Conservation (phyloP, 768 basidiomycete species). For the Termitomyces sp. region DNA sequence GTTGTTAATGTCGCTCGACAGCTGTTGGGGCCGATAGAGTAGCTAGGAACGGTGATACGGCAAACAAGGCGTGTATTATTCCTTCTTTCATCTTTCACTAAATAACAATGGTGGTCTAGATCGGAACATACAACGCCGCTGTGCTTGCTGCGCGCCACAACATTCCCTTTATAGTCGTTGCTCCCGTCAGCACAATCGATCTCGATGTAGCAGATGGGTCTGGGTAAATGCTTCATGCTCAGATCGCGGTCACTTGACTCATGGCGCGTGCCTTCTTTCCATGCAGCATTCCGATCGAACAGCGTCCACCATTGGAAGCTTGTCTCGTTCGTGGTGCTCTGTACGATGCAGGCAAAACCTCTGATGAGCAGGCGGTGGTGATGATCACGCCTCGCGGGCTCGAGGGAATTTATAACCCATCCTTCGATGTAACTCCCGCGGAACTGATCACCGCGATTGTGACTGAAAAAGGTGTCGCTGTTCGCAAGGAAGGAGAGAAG, state of each 20-base stretch:
- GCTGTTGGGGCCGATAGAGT: constrained; percentile 89
- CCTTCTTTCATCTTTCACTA: neutral
- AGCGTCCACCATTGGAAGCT: constrained; percentile 84
- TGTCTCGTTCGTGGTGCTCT: constrained; percentile 83
- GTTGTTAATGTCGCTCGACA: constrained; percentile 23
- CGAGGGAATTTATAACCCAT: constrained; percentile 83
- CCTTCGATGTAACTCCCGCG: constrained; percentile 95
- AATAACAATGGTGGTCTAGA: constrained; percentile 32
- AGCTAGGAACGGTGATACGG: constrained; percentile 92
- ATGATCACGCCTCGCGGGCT: constrained; percentile 76
- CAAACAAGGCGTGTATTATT: constrained; percentile 67
- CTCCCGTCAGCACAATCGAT: constrained; percentile 91
- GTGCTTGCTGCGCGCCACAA: constrained; percentile 85
- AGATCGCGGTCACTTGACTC: neutral
- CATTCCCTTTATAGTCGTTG: constrained; percentile 91
- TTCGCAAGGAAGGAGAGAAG: constrained; percentile 55
- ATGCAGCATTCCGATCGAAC: constrained; percentile 84
- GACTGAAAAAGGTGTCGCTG: constrained; percentile 92
- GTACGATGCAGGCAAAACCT: constrained; percentile 48
- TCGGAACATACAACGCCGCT: constrained; percentile 96
- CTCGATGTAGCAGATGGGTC: constrained; percentile 71
- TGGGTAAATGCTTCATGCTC: constrained; percentile 39
- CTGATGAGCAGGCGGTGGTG: constrained; percentile 68
- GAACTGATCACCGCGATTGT: constrained; percentile 93
- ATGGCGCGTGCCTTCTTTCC: constrained; percentile 4